Base-by-base conservation (phyloP, 2,329 filamentous ascomycete species). In the Onygena corvina region DNA sequence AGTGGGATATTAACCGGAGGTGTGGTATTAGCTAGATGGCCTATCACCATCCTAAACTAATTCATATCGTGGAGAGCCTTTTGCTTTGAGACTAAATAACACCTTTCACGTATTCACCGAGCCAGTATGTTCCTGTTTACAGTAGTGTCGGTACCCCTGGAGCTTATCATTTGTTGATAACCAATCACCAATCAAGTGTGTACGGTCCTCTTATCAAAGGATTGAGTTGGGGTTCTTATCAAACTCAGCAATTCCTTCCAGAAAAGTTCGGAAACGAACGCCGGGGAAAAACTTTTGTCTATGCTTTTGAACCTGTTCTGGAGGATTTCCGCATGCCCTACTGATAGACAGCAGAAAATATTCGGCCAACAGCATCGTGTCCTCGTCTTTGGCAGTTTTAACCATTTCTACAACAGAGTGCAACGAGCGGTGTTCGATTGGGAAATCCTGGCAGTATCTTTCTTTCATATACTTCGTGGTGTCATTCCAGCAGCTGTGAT, bases 301-400 rank as follows among this genome's bases (percentile, higher is more conserved):
- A 29, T 45, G 40, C 4, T 18, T 23, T 25, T 45, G 18, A 30
- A 21, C 40, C 12, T 45, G 23, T 9, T 27, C 16, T 14, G 12
- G 20, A 4, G 40, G 40, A 29, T 21, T 45, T 45, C 20, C 40
- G 4, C 40, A 45, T 45, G 40, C 40, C 23, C 27, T 18, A 16
- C 40, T 45, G 21, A 45, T 45, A 16, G 40, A 45, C 21, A 45
- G 4, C 6, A 45, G 20, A n/a, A 25, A 45, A 14, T 45, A 45
- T 14, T 45, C 40, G 12, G 40, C 40, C 20, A 45, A n/a, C 4
- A 45, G 12, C n/a, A 45, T 9, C 16, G 40, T 45, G 21, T 45
- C 40, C 40, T 45, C 40, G 16, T 45, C 40, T 14, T 45, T 30
- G 16, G 40, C 40, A 16, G 40, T n/a, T 30, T 45, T 45, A 23